These are phyloP conservation scores for Xanthoceras sorbifolium DNA, from an alignment of 345 rosid species.

Conservation along the genomic window DNA sequence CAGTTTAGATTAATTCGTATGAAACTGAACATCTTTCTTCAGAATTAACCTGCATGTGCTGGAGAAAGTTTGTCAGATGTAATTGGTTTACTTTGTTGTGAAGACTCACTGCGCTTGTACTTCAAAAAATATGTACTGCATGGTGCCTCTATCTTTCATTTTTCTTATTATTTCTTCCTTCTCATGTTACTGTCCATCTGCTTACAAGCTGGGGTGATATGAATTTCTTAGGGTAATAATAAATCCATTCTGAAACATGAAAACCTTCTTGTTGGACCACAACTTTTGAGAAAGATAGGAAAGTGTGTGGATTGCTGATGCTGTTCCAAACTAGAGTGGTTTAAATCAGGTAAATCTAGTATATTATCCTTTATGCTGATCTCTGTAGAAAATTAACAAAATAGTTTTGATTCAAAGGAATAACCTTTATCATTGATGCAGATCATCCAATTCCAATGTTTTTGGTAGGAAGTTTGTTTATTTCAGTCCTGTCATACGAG, in stretches of 20 bases:
- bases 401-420: slow-evolving; percentile 4
- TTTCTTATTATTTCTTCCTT: neutral
- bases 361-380: neutral
- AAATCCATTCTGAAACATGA: slow-evolving; percentile 40
- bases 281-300: slow-evolving; percentile 42
- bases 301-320: slow-evolving; percentile 42
- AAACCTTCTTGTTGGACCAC: slow-evolving; percentile 56
- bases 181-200: slow-evolving; percentile 15
- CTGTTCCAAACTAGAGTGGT: slow-evolving; percentile 52
- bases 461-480: neutral
- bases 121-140: slow-evolving; percentile 42
- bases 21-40: slow-evolving; percentile 24
- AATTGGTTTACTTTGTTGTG: slow-evolving; percentile 46
- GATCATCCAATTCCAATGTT: neutral
- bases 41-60: slow-evolving; percentile 18
- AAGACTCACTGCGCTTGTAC: slow-evolving; percentile 37
- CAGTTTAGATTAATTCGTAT: slow-evolving; percentile 15
- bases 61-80: slow-evolving; percentile 22
- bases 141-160: slow-evolving; percentile 32
- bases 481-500: neutral
- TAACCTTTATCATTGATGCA: slow-evolving; percentile 1
- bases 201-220: slow-evolving; percentile 12
- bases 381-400: neutral
- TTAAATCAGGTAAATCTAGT: slow-evolving; percentile 43
- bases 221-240: slow-evolving; percentile 38